Base-by-base conservation (phyloP, 106 monocot species). In the Dioscorea zingiberensis region DNA sequence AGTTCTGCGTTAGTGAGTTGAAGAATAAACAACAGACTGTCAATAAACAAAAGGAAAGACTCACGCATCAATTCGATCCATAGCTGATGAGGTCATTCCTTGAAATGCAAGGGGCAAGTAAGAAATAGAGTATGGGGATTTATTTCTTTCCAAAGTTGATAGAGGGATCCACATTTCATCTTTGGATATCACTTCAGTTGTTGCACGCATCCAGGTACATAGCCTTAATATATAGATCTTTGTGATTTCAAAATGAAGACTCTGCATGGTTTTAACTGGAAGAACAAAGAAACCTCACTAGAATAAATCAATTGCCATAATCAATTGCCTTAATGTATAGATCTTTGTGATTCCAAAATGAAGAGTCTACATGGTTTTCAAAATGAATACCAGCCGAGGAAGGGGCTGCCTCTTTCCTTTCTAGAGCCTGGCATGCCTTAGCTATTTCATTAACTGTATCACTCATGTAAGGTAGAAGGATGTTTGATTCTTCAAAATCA, bases 51-150 rank as follows among this genome's bases (percentile, higher is more conserved):
- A 30, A 62, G 28, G 8, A 32, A 19, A 16, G 18, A 61, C 92
- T 86, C 78, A 98, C 98, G 46, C 13, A 68, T 80, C 85, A 70
- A 98, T 93, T n/a, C 82, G 98, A 76, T 98, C 89, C 98, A 98
- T 98, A 12, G 86, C 85, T 44, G 98, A 98, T 26, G 73, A 62
- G 60, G 59, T 69, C 59, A 87, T 73, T 70, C 71, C 81, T 48
- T 67, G 74, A 66, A 98, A 98, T 55, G 78, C 84, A 30, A 98
- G 63, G 28, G 98, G 98, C 71, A 93, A 73, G 48, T 67, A 79
- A 53, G 98, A 98, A 84, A 98, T 98, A 44, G 84, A 79, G 74
- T 93, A 89, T 18, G 84, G 82, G 62, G 98, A 98, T 76, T 71
- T 89, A 72, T 93, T 93, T 58, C 98, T 86, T 69, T 98, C 92